phyloP scores from a whole-genome alignment of 2,329 filamentous ascomycete genomes.

The Pestalotiopsis sp. region DNA sequence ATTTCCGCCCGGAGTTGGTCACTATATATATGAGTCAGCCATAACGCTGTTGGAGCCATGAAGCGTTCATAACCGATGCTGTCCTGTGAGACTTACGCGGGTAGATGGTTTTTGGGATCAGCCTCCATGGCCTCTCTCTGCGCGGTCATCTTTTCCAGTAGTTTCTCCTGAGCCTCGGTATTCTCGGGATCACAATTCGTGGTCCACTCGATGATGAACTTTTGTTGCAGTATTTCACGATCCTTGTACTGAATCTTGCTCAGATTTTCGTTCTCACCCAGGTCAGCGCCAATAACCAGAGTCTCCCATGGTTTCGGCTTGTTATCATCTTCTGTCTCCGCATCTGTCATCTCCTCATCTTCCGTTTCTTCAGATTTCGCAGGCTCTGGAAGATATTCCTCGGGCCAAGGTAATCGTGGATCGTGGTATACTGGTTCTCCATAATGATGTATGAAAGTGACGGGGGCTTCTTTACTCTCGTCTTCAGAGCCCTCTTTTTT shows the following conservation, averaged over 20 bases:
- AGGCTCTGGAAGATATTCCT: not conserved
- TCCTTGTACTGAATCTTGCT: conserved; percentile 39
- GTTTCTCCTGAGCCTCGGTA: conserved; percentile 23
- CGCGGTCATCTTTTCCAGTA: conserved; percentile 26
- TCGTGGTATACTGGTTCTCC: not conserved
- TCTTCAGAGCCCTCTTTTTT: too few relatives aligned
- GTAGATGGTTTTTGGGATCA: conserved; percentile 36
- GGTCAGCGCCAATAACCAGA: conserved; percentile 36
- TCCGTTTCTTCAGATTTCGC: not conserved
- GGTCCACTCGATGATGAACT: conserved; percentile 31
- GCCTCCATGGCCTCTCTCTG: conserved; percentile 33
- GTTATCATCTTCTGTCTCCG: not conserved
- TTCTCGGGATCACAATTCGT: conserved; percentile 27
- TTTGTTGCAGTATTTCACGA: conserved; percentile 39
- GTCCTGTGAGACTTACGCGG: conserved; percentile 25
- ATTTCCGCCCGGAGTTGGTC: conserved; percentile 29
- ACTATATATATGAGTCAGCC: conserved; percentile 16
- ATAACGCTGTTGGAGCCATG: too few relatives aligned
- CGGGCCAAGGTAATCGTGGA: not conserved
- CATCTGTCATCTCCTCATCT: not conserved
- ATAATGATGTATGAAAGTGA: too few relatives aligned
- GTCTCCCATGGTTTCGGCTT: conserved; percentile 29
- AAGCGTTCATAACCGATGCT: not conserved
- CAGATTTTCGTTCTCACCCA: conserved; percentile 35
- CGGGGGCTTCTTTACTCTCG: not conserved